Evolutionary conservation across 768 basidiomycete species (phyloP).

Genomic region (Tubosaeta brunneosetosa): DNA sequence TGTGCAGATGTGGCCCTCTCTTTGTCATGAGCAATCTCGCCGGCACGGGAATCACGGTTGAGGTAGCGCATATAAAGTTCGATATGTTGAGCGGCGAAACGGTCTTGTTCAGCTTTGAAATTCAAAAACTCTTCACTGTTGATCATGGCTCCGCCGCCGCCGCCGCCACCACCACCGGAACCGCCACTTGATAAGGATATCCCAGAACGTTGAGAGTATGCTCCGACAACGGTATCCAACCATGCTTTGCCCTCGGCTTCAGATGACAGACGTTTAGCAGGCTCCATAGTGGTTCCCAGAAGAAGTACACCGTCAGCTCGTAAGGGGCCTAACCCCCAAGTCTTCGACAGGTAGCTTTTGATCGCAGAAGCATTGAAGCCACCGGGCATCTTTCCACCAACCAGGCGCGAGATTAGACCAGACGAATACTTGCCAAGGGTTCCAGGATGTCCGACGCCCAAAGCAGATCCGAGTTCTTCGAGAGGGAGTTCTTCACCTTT

Average conservation of each 20-base stretch:
- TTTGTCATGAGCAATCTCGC: conserved; percentile 83
- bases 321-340: conserved; percentile 90
- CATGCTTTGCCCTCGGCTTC: conserved; percentile 92
- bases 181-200: conserved; percentile 74
- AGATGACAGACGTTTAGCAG: conserved; percentile 85
- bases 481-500: conserved; percentile 97
- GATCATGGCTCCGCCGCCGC: conserved; percentile 78
- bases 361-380: conserved; percentile 94
- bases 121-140: conserved; percentile 98
- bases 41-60: conserved; percentile 86
- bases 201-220: conserved; percentile 86
- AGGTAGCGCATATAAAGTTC: conserved; percentile 98
- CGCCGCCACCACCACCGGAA: conserved; percentile 55
- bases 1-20: conserved; percentile 70
- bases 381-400: conserved; percentile 97
- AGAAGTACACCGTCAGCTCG: conserved; percentile 90
- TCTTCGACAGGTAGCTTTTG: conserved; percentile 83
- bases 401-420: conserved; percentile 83
- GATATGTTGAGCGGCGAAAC: conserved; percentile 88
- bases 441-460: conserved; percentile 79
- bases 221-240: conserved; percentile 79
- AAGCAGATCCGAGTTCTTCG: conserved; percentile 87
- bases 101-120: conserved; percentile 91
- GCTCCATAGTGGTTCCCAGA: conserved; percentile 88
- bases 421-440: conserved; percentile 89